Evolutionary conservation across 2,329 filamentous ascomycete species (phyloP).

Genomic region (Xylariaceae sp.): DNA sequence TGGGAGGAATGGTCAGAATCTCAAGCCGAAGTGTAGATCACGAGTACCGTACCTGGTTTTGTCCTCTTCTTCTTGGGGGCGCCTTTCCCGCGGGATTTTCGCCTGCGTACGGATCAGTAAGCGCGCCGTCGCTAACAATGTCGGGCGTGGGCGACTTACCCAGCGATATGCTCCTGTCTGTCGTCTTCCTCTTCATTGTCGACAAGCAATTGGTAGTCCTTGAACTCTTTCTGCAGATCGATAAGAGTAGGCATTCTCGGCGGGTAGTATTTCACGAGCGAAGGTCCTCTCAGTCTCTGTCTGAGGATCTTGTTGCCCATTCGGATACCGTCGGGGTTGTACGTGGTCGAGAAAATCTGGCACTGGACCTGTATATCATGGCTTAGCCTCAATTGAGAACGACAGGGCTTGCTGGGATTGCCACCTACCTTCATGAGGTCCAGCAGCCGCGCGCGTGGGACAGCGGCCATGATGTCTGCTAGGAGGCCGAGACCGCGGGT

Average conservation of each 20-base stretch:
- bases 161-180: conserved; percentile 65
- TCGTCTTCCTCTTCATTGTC: conserved; percentile 73
- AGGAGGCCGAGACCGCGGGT: background rate
- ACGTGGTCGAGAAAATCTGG: conserved; percentile 83
- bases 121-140: conserved; percentile 1
- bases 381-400: background rate
- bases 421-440: conserved; percentile 69
- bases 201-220: conserved; percentile 59
- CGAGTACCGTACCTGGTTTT: conserved; percentile 12
- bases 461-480: conserved; percentile 45
- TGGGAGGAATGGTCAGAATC: conserved; percentile 1
- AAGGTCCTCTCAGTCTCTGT: conserved; percentile 77
- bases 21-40: background rate
- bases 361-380: conserved; percentile 91
- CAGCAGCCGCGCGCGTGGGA: conserved; percentile 53
- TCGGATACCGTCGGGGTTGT: conserved; percentile 75
- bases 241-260: conserved; percentile 52
- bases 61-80: conserved; percentile 82
- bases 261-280: conserved; percentile 83
- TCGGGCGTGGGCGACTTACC: conserved; percentile 34
- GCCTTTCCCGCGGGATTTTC: conserved; percentile 81
- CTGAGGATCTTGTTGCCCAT: conserved; percentile 89
- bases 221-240: conserved; percentile 66
- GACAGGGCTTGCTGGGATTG: background rate
- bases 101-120: conserved; percentile 37